These are phyloP conservation scores for Pneumocystis murina DNA, from an alignment of 1,139 yeast species.

Conservation along the genomic window DNA sequence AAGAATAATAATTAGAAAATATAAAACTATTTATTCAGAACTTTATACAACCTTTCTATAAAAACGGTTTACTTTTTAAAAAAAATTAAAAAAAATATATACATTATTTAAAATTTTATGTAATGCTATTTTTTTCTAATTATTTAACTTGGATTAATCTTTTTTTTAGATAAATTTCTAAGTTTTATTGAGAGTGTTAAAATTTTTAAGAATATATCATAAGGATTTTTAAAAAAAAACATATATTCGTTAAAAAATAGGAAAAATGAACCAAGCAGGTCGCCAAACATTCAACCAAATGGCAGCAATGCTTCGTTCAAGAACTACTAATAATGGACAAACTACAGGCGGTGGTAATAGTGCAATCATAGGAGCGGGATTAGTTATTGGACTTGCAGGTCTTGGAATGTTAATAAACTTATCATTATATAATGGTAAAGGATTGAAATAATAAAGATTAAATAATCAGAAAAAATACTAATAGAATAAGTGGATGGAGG, in stretches of 20 bases:
- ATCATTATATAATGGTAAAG: not conserved
- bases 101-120: too few species aligned
- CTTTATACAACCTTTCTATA: too few species aligned
- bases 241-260: too few species aligned
- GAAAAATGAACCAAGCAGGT: not conserved
- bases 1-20: too few species aligned
- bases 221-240: not conserved
- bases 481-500: slow-evolving; percentile 72
- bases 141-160: too few species aligned
- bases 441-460: not conserved
- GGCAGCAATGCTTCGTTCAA: not conserved
- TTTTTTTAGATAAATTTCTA: too few species aligned
- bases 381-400: not conserved
- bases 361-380: not conserved
- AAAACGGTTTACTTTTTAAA: too few species aligned
- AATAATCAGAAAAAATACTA: not conserved
- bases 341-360: not conserved
- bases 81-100: too few species aligned
- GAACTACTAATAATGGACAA: not conserved
- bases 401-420: not conserved
- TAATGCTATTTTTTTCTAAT: too few species aligned
- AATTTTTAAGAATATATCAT: not conserved
- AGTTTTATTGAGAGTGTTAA: not conserved
- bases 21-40: too few species aligned
- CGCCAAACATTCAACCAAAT: not conserved